Conservation (phyloP, 2,329 filamentous ascomycete genomes). For the Nectriaceae sp. region DNA sequence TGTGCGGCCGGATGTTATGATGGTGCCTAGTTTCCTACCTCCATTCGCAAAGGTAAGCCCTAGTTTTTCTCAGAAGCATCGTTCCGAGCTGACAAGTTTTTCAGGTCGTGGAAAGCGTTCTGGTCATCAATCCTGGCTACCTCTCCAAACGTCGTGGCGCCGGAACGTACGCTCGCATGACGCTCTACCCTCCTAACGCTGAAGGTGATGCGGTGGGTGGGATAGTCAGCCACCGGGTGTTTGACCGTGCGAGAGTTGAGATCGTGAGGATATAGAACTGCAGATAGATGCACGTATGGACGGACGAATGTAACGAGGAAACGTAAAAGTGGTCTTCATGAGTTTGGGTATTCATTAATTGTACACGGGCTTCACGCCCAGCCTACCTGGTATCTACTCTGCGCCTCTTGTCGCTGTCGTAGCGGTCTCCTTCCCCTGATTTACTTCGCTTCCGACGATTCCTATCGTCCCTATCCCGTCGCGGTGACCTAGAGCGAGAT, state of each 20-base stretch:
- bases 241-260: slow-evolving; percentile 82
- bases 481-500: slow-evolving; percentile 57
- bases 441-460: slow-evolving; percentile 59
- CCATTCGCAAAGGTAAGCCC: slow-evolving; percentile 82
- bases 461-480: slow-evolving; percentile 45
- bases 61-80: background rate
- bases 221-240: slow-evolving; percentile 73
- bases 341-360: slow-evolving; percentile 22
- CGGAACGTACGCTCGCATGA: slow-evolving; percentile 83
- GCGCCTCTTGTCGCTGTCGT: slow-evolving; percentile 62
- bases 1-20: slow-evolving; percentile 79
- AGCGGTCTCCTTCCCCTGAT: slow-evolving; percentile 54
- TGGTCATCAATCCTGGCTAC: slow-evolving; percentile 88
- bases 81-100: slow-evolving; percentile 13
- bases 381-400: slow-evolving; percentile 49
- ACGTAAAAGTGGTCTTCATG: background rate
- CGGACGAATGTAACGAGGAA: slow-evolving; percentile 22
- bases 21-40: slow-evolving; percentile 79
- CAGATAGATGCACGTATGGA: slow-evolving; percentile 1
- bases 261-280: slow-evolving; percentile 69
- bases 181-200: slow-evolving; percentile 65
- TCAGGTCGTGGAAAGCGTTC: slow-evolving; percentile 85
- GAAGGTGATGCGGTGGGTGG: slow-evolving; percentile 59
- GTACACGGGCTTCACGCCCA: slow-evolving; percentile 11
- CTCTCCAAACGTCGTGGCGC: slow-evolving; percentile 82